A percentile compares a stretch with the other conserved stretches of the same genome.
phyloP scores from a whole-genome alignment of 768 basidiomycete species.

The Imleria badia region DNA sequence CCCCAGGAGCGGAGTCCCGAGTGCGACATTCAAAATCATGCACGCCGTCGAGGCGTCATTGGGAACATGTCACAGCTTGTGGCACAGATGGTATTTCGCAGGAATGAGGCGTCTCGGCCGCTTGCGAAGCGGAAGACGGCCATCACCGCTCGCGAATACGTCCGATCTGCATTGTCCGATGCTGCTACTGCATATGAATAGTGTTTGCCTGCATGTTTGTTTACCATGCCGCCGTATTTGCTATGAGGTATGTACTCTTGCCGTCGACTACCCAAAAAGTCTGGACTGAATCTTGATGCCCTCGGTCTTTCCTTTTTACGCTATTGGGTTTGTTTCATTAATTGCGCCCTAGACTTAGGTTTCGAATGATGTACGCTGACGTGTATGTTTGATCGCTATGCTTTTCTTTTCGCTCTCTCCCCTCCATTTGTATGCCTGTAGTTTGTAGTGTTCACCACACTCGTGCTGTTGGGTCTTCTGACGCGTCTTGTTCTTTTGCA shows the following conservation, averaged over 20 bases:
- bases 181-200: slow-evolving; percentile 17
- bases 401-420: slow-evolving; percentile 4
- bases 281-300: slow-evolving; percentile 22
- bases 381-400: slow-evolving; percentile 26
- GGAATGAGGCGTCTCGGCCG: slow-evolving; percentile 39
- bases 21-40: slow-evolving; percentile 14
- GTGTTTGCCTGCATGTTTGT: slow-evolving; percentile 4
- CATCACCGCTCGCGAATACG: slow-evolving; percentile 19
- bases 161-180: slow-evolving; percentile 31
- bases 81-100: slow-evolving; percentile 48
- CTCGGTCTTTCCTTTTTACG: slow-evolving; percentile 6
- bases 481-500: slow-evolving; percentile 9
- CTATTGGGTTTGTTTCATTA: slow-evolving; percentile 8
- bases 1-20: slow-evolving; percentile 28
- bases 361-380: slow-evolving; percentile 27
- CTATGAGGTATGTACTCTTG: slow-evolving; percentile 27
- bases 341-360: slow-evolving; percentile 15
- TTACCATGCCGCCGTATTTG: slow-evolving; percentile 10
- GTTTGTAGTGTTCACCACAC: slow-evolving; percentile 18
- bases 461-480: neutral
- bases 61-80: slow-evolving; percentile 42
- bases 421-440: slow-evolving; percentile 31
- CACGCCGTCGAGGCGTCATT: slow-evolving; percentile 24
- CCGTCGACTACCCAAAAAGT: slow-evolving; percentile 5
- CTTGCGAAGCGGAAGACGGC: slow-evolving; percentile 37